Evolutionary conservation across 2,329 filamentous ascomycete genomes (phyloP).

Genomic region (Fusarium piperis): DNA sequence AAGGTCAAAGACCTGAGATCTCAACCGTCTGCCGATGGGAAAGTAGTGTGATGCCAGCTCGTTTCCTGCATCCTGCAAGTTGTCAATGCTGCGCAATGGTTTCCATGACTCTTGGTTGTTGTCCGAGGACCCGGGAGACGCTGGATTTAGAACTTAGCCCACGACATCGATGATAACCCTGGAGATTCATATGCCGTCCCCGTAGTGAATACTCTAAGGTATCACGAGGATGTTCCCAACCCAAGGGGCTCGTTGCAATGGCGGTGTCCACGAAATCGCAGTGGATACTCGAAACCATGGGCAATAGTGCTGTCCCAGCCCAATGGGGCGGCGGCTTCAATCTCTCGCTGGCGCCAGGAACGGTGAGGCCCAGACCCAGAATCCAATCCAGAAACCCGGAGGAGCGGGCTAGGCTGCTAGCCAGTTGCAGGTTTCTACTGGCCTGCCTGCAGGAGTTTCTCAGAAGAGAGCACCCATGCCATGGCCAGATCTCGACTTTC

Average conservation of each 20-base stretch:
- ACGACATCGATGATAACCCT: background rate
- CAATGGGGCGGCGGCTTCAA: background rate
- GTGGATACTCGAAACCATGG: background rate
- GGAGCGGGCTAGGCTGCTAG: conserved; percentile 3
- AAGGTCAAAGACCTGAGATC: background rate
- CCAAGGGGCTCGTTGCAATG: background rate
- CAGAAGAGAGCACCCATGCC: background rate
- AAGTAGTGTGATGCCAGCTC: background rate
- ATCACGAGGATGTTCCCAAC: background rate
- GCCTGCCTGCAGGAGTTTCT: background rate
- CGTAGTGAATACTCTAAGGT: background rate
- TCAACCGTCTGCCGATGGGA: background rate
- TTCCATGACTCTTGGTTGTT: background rate
- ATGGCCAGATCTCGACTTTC: background rate
- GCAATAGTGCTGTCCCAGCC: background rate
- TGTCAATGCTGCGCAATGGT: background rate
- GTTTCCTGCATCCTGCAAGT: background rate
- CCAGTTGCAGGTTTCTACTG: conserved; percentile 7
- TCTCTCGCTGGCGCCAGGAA: conserved; percentile 6
- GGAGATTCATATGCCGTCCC: background rate
- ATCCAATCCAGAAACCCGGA: background rate
- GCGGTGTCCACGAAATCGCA: background rate
- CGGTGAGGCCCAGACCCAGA: conserved; percentile 20
- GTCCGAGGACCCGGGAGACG: background rate
- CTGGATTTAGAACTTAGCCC: background rate